These are phyloP conservation scores for Pythium biforme DNA, from an alignment of 352 stramenopile species.

Conservation along the genomic window DNA sequence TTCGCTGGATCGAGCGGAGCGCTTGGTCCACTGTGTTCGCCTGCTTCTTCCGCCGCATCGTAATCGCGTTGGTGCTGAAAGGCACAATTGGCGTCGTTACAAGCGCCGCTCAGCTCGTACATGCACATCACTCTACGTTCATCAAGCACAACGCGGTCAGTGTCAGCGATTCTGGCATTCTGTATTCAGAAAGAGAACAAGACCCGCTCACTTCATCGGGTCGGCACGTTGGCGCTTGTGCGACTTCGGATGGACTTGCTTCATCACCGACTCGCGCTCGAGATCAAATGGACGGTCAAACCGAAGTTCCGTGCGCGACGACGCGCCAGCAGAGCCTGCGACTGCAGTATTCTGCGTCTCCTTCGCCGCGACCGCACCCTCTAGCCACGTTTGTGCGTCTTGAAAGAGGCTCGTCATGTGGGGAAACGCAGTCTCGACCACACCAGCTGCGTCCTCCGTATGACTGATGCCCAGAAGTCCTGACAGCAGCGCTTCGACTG, in stretches of 20 bases:
- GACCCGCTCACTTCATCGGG: slow-evolving; percentile 31
- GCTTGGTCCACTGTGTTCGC: not conserved
- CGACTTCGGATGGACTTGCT: slow-evolving; percentile 4
- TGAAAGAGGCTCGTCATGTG: slow-evolving; percentile 7
- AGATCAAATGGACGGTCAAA: slow-evolving; percentile 23
- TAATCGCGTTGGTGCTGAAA: slow-evolving; percentile 71
- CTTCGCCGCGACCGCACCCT: not conserved
- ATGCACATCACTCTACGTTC: slow-evolving; percentile 56
- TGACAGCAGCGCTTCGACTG: not conserved
- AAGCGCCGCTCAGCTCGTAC: slow-evolving; percentile 73
- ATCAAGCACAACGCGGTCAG: too few relatives aligned
- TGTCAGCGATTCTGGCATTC: too few relatives aligned
- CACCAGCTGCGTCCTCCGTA: not conserved
- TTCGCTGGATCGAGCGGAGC: not conserved
- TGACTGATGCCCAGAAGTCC: not conserved
- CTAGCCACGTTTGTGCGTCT: not conserved
- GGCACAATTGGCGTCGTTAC: slow-evolving; percentile 68
- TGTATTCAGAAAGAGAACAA: too few relatives aligned
- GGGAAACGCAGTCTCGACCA: slow-evolving; percentile 13
- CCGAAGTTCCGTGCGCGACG: not conserved
- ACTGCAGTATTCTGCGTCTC: not conserved
- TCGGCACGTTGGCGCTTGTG: slow-evolving; percentile 13
- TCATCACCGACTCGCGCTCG: slow-evolving; percentile 20
- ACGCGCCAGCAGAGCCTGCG: too few relatives aligned
- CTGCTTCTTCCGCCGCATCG: slow-evolving; percentile 4